A percentile compares a stretch with the other conserved stretches of the same genome.
These are phyloP conservation scores for Combretum micranthum DNA, from an alignment of 345 rosid species.

Conservation along the genomic window DNA sequence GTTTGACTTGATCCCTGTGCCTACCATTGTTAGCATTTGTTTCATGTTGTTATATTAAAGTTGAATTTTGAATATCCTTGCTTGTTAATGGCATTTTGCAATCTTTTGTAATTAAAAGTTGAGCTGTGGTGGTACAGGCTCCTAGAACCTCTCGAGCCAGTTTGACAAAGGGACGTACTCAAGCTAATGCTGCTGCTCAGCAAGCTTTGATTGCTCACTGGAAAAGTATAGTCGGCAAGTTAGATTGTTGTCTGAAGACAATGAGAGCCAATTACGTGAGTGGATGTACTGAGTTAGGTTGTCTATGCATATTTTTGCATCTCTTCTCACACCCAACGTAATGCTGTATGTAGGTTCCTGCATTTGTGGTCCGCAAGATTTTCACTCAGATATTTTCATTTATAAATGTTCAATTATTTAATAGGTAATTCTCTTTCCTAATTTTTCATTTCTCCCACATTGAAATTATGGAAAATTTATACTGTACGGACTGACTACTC, in stretches of 20 bases:
- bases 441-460: not conserved
- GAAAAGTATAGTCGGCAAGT: constrained; percentile 84
- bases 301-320: not conserved
- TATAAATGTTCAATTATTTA: constrained; percentile 88
- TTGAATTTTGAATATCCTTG: no score
- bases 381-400: constrained; percentile 88
- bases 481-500: not conserved
- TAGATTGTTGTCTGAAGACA: constrained; percentile 60
- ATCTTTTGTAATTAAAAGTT: not conserved
- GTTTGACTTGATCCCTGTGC: no score
- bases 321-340: not conserved
- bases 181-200: constrained; percentile 75
- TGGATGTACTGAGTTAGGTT: constrained; percentile 5
- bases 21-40: no score
- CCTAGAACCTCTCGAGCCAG: constrained; percentile 82
- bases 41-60: no score
- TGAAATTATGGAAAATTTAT: not conserved
- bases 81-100: no score
- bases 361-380: constrained; percentile 71
- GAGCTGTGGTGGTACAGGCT: constrained; percentile 42
- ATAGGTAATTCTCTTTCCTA: constrained; percentile 49
- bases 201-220: constrained; percentile 86
- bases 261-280: constrained; percentile 88
- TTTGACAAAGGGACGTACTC: constrained; percentile 81
- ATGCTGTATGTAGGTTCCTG: constrained; percentile 56